phyloP scores from a whole-genome alignment of 1,139 yeast genomes.

The Yarrowia galli region DNA sequence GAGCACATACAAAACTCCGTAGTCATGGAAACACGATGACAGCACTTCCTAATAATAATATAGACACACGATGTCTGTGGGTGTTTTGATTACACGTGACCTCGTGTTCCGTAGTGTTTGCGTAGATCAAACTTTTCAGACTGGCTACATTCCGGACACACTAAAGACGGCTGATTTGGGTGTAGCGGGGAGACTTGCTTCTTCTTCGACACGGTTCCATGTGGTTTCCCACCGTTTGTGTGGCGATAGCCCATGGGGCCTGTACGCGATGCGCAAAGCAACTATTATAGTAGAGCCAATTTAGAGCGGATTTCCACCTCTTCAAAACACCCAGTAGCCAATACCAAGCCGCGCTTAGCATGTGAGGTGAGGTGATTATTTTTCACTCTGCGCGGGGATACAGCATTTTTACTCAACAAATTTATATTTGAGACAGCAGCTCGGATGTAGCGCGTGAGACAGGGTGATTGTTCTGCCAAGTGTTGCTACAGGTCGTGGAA shows the following conservation, averaged over 20 bases:
- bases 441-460: constrained; percentile 7
- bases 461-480: too few relatives aligned
- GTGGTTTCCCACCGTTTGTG: constrained; percentile 5
- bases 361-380: neutral
- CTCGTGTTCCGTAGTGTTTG: neutral
- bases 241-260: neutral
- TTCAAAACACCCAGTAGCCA: neutral
- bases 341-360: neutral
- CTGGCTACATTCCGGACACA: constrained; percentile 2
- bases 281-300: neutral
- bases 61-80: too few relatives aligned
- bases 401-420: neutral
- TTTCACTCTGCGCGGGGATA: neutral
- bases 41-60: too few relatives aligned
- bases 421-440: constrained; percentile 13
- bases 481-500: neutral
- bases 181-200: constrained; percentile 2
- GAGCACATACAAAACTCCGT: too few relatives aligned
- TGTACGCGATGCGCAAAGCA: neutral
- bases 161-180: neutral
- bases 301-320: neutral
- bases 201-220: constrained; percentile 6
- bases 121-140: neutral
- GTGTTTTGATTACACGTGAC: neutral
- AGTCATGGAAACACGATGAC: too few relatives aligned